phyloP scores from a whole-genome alignment of 768 basidiomycete species.

The Rhizopogon rudus region DNA sequence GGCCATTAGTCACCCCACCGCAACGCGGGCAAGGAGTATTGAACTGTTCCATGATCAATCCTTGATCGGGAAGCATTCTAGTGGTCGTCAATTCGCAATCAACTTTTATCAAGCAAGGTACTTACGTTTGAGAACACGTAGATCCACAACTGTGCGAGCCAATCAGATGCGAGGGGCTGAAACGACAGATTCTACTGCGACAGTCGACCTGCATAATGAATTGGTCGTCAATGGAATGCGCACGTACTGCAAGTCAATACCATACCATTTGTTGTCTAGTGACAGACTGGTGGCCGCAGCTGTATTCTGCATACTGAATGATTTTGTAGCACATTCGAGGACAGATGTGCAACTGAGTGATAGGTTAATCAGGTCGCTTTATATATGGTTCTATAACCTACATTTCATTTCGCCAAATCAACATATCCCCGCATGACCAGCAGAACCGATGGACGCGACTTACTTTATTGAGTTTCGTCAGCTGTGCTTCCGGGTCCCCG shows the following conservation, averaged over 20 bases:
- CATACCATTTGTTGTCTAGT: constrained; percentile 31
- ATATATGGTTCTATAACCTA: background rate
- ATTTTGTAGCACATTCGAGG: constrained; percentile 30
- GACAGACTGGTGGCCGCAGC: constrained; percentile 27
- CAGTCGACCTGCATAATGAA: constrained; percentile 42
- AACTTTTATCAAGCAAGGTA: background rate
- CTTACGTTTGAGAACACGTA: constrained; percentile 35
- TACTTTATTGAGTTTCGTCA: background rate
- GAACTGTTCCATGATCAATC: constrained; percentile 18
- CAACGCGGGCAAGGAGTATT: constrained; percentile 13
- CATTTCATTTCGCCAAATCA: background rate
- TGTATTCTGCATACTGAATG: constrained; percentile 26
- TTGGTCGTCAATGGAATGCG: background rate
- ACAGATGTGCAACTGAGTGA: background rate
- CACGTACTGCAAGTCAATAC: background rate
- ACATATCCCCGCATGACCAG: background rate
- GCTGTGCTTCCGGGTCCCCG: background rate
- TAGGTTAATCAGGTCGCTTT: background rate
- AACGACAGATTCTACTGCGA: constrained; percentile 30
- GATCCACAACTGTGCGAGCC: constrained; percentile 31
- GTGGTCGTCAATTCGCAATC: constrained; percentile 2
- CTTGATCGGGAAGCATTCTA: constrained; percentile 26
- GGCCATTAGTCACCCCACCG: constrained; percentile 18
- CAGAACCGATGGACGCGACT: background rate
- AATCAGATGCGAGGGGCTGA: constrained; percentile 33